Conservation (phyloP, 2,329 filamentous ascomycete genomes). For the Pseudomassariella vexata region DNA sequence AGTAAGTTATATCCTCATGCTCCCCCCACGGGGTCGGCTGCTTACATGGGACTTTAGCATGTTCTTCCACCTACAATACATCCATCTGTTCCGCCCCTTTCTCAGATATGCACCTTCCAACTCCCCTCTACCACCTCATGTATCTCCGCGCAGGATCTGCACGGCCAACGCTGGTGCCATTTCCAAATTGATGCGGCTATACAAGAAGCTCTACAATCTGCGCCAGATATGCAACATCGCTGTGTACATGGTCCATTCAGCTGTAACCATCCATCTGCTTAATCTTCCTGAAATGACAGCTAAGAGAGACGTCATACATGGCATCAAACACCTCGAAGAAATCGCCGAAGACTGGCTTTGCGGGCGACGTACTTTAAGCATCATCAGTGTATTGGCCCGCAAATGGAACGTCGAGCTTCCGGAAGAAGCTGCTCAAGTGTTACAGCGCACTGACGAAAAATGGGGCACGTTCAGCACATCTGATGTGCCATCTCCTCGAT, state of each 20-base stretch:
- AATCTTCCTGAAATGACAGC: constrained; percentile 92
- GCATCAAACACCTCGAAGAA: constrained; percentile 86
- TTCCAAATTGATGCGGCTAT: constrained; percentile 88
- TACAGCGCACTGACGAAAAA: constrained; percentile 73
- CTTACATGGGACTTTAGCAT: constrained; percentile 56
- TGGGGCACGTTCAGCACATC: constrained; percentile 67
- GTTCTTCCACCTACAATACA: constrained; percentile 95
- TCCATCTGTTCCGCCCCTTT: constrained; percentile 92
- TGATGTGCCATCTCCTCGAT: constrained; percentile 51
- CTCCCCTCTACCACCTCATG: constrained; percentile 78
- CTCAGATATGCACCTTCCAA: constrained; percentile 79
- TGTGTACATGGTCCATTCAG: constrained; percentile 91
- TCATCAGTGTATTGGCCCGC: constrained; percentile 76
- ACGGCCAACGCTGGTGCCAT: constrained; percentile 84
- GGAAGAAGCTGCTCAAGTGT: constrained; percentile 69
- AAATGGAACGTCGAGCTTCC: constrained; percentile 88
- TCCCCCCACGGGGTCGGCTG: neutral
- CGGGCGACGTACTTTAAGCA: constrained; percentile 76
- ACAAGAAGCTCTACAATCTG: constrained; percentile 86
- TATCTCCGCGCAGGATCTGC: constrained; percentile 86
- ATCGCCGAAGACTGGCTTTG: constrained; percentile 94
- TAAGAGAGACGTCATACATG: constrained; percentile 81
- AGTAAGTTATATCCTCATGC: constrained; percentile 54
- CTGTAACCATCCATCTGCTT: constrained; percentile 89
- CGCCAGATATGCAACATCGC: constrained; percentile 95